Conservation (phyloP, 2,329 filamentous ascomycete genomes). For the Exophiala xenobiotica region DNA sequence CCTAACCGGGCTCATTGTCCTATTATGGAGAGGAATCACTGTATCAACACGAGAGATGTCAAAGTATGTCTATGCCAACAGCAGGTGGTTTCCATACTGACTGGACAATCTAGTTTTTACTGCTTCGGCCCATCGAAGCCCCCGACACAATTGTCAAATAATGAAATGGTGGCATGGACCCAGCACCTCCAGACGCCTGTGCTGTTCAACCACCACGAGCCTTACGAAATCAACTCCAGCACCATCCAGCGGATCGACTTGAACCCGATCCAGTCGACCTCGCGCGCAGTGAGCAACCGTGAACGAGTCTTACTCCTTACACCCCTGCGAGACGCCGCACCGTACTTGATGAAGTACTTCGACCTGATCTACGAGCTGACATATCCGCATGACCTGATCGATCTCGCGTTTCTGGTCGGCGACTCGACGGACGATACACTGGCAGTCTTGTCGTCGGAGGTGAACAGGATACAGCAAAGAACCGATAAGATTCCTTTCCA, state of each 20-base stretch:
- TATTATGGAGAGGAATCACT: slow-evolving; percentile 85
- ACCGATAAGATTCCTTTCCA: slow-evolving; percentile 79
- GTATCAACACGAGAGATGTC: slow-evolving; percentile 83
- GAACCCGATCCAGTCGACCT: slow-evolving; percentile 78
- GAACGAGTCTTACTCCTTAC: slow-evolving; percentile 91
- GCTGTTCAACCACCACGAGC: slow-evolving; percentile 91
- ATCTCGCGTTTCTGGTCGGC: slow-evolving; percentile 89
- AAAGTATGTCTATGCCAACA: slow-evolving; percentile 58
- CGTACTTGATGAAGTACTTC: slow-evolving; percentile 84
- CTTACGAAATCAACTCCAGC: slow-evolving; percentile 77
- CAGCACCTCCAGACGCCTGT: slow-evolving; percentile 88
- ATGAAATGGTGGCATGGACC: slow-evolving; percentile 88
- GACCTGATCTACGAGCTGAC: slow-evolving; percentile 85
- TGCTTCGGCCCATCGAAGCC: slow-evolving; percentile 94
- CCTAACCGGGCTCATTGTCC: slow-evolving; percentile 66
- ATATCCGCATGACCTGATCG: slow-evolving; percentile 93
- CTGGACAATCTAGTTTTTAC: slow-evolving; percentile 69
- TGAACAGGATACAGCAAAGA: slow-evolving; percentile 82
- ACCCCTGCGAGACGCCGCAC: slow-evolving; percentile 83
- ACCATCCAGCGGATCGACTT: slow-evolving; percentile 79
- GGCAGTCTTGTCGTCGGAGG: slow-evolving; percentile 77
- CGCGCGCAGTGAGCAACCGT: slow-evolving; percentile 72
- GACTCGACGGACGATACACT: slow-evolving; percentile 90
- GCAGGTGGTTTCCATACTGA: neutral
- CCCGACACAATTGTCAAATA: slow-evolving; percentile 92